Evolutionary conservation across 345 rosid species (phyloP), one percentile per base, ranked within the genome.

Genomic region (Pistacia integerrima): DNA sequence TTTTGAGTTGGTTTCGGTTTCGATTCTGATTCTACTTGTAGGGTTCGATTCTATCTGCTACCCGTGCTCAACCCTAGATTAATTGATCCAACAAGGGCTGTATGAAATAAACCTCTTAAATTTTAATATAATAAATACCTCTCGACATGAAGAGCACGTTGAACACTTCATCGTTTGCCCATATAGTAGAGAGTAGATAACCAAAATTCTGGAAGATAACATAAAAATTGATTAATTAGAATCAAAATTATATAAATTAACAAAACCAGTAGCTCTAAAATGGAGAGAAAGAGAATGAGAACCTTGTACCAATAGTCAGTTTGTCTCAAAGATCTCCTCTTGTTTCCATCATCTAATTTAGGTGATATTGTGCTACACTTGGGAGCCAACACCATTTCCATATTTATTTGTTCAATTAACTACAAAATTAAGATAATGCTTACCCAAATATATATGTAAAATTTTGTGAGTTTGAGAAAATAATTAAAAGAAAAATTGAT

Each of bases 121-220:
- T 22, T 22, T 22, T 22, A 22, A 22, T 22, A 22, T 22, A 10
- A 51, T 13, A 51, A 10, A 10, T 61, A 61, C 64, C 64, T 61
- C 17, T 22, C 36, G n/a, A 64, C 20, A 18, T 38, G 9, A 36
- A 64, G 51, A 17, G 64, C 64, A 8, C 16, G 16, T 61, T 61
- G 64, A 61, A 61, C 64, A 28, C 28, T 61, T 61, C n/a, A 61
- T 61, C 64, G 28, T 61, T 61, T 11, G 64, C 64, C 35, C 36
- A 61, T 25, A 61, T 12, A 1, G 8, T 2, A 3, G 16, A 28
- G 17, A 61, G 64, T 61, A 25, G 64, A 61, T 61, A 62, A 62
- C 1, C 38, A 28, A 30, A 62, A 62, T 62, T 28, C 44, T 62
- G 66, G n/a, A 30, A 4, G 3, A 5, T 20, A 1, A 13, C 14